Evolutionary conservation across 495 filamentous ascomycete species (phyloP).

Genomic region (Aspergillus bertholletiae): DNA sequence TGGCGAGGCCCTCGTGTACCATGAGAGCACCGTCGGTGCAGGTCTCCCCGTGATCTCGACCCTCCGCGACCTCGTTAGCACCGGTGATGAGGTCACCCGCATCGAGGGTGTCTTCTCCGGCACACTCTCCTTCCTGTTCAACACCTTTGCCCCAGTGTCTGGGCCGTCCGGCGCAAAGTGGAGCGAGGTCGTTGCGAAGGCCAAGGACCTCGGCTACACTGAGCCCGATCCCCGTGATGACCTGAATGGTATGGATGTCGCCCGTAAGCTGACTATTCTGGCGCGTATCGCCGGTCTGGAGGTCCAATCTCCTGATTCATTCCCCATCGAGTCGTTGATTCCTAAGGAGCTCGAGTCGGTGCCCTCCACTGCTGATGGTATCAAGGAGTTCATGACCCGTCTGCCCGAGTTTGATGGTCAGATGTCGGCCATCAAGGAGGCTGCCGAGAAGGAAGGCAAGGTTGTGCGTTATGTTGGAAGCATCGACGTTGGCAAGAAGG

Average conservation of each 20-base stretch:
- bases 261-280: conserved; percentile 92
- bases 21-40: conserved; percentile 90
- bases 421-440: conserved; percentile 78
- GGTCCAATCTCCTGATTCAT: conserved; percentile 72
- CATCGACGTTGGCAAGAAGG: conserved; percentile 70
- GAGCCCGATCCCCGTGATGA: conserved; percentile 96
- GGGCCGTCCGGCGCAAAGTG: conserved; percentile 61
- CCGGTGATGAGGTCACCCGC: conserved; percentile 79
- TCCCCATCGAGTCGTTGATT: conserved; percentile 89
- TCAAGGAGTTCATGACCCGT: conserved; percentile 73
- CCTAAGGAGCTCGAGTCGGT: conserved; percentile 76
- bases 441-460: conserved; percentile 78
- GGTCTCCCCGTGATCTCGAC: conserved; percentile 90
- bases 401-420: conserved; percentile 73
- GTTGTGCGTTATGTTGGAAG: conserved; percentile 95
- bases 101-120: conserved; percentile 97
- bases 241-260: conserved; percentile 93
- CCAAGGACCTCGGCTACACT: conserved; percentile 92
- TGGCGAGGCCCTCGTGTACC: conserved; percentile 75
- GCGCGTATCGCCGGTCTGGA: conserved; percentile 76
- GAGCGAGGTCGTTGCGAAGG: conserved; percentile 82
- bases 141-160: conserved; percentile 79
- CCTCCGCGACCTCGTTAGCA: conserved; percentile 81
- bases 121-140: conserved; percentile 95
- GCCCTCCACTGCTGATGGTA: conserved; percentile 52